Evolutionary conservation across 805 yeast species (phyloP).

Genomic region (Wickerhamomyces bisporus): DNA sequence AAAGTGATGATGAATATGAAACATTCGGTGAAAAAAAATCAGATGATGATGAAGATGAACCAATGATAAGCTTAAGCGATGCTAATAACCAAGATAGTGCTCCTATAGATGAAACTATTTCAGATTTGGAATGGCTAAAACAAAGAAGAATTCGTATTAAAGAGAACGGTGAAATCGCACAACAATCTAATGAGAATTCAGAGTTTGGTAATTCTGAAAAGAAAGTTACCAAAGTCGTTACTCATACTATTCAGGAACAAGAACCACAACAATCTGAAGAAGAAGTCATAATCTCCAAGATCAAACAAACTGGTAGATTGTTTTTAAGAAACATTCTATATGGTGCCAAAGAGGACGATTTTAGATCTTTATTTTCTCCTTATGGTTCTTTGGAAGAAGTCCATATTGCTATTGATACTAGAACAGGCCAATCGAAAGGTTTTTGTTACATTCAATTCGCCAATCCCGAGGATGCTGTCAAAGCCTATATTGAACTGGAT

Average conservation of each 20-base stretch:
- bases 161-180: slow-evolving; percentile 33
- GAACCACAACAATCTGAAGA: slow-evolving; percentile 35
- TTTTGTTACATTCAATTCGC: slow-evolving; percentile 78
- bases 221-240: slow-evolving; percentile 8
- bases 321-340: slow-evolving; percentile 85
- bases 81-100: slow-evolving; percentile 18
- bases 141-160: slow-evolving; percentile 67
- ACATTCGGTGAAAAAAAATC: slow-evolving; percentile 24
- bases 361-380: slow-evolving; percentile 52
- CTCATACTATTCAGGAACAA: slow-evolving; percentile 10
- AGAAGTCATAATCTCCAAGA: slow-evolving; percentile 44
- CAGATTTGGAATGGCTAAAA: slow-evolving; percentile 87
- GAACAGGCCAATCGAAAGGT: slow-evolving; percentile 89
- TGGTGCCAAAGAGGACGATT: slow-evolving; percentile 74
- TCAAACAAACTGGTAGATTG: slow-evolving; percentile 69
- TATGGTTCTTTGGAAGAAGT: slow-evolving; percentile 83
- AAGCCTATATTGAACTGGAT: slow-evolving; percentile 71
- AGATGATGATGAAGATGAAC: slow-evolving; percentile 40
- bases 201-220: no score
- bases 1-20: slow-evolving; percentile 42
- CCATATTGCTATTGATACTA: slow-evolving; percentile 86
- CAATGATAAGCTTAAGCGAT: slow-evolving; percentile 41
- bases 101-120: slow-evolving; percentile 40
- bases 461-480: slow-evolving; percentile 66
- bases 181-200: no score